Evolutionary conservation across 345 rosid genomes (phyloP).

Genomic region (Pseudoturritis turrita): DNA sequence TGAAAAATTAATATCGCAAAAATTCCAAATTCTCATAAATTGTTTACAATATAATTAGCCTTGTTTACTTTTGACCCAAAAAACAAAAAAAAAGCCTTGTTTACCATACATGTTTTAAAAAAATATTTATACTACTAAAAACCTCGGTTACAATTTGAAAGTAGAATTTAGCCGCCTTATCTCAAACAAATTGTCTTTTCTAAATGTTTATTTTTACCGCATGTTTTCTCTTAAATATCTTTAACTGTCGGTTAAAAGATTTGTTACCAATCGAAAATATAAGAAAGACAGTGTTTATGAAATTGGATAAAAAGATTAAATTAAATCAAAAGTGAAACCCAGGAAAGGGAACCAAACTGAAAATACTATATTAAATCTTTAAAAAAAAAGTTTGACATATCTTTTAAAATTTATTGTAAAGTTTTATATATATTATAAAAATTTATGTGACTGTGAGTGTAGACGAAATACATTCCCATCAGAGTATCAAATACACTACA

Average conservation of each 20-base stretch:
- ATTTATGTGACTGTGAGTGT: constrained; percentile 21
- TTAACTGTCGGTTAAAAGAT: neutral
- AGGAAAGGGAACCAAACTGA: neutral
- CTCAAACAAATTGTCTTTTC: too few relatives aligned
- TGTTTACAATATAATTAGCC: too few relatives aligned
- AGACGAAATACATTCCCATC: constrained; percentile 18
- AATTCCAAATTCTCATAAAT: too few relatives aligned
- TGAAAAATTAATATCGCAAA: too few relatives aligned
- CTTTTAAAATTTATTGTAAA: neutral
- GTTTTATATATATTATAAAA: neutral
- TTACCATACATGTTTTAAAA: too few relatives aligned
- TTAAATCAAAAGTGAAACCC: neutral
- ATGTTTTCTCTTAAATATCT: neutral
- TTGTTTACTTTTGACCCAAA: too few relatives aligned
- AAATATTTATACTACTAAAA: too few relatives aligned
- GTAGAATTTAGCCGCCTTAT: too few relatives aligned
- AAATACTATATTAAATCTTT: too few relatives aligned
- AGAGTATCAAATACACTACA: constrained; percentile 26
- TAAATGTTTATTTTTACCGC: too few relatives aligned
- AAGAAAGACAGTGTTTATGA: neutral
- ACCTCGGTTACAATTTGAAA: too few relatives aligned
- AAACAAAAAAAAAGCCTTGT: too few relatives aligned
- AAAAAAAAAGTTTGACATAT: neutral
- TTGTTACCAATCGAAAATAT: neutral
- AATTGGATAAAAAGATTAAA: neutral